A percentile compares a stretch with the other conserved stretches of the same genome.
Evolutionary conservation across 139 green algal species (phyloP).

Genomic region (Coccomyxa sp.): DNA sequence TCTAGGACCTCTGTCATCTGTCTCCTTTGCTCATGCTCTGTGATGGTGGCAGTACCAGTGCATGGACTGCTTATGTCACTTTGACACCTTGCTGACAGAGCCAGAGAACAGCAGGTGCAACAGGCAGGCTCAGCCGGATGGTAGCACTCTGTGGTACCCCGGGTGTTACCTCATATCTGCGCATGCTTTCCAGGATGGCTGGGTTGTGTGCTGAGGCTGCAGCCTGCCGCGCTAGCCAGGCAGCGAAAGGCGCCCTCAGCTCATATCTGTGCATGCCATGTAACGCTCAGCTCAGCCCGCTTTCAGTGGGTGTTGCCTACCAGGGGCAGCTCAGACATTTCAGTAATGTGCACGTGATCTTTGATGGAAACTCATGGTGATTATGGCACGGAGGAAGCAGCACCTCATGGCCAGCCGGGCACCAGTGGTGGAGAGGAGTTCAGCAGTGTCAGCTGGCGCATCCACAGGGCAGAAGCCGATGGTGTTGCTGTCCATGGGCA

Average conservation of each 20-base stretch:
- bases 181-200: constrained; percentile 38
- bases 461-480: constrained; percentile 17
- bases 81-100: too few species aligned
- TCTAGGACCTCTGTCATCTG: not conserved
- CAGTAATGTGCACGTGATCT: too few species aligned
- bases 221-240: constrained; percentile 59
- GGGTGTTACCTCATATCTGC: constrained; percentile 74
- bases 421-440: constrained; percentile 36
- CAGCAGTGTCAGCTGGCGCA: constrained; percentile 28
- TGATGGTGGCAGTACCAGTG: too few species aligned
- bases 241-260: constrained; percentile 57
- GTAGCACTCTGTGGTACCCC: too few species aligned
- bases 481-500: constrained; percentile 48
- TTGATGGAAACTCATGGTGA: not conserved
- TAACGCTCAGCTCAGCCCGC: too few species aligned
- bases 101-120: too few species aligned
- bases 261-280: constrained; percentile 32
- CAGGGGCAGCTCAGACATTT: too few species aligned
- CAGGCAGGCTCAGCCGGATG: too few species aligned
- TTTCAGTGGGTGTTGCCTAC: too few species aligned
- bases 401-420: constrained; percentile 40
- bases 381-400: not conserved
- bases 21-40: too few species aligned
- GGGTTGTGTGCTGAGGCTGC: not conserved
- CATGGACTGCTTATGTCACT: too few species aligned